Evolutionary conservation across 139 green algal species (phyloP).

Genomic region (Micromonas commoda): DNA sequence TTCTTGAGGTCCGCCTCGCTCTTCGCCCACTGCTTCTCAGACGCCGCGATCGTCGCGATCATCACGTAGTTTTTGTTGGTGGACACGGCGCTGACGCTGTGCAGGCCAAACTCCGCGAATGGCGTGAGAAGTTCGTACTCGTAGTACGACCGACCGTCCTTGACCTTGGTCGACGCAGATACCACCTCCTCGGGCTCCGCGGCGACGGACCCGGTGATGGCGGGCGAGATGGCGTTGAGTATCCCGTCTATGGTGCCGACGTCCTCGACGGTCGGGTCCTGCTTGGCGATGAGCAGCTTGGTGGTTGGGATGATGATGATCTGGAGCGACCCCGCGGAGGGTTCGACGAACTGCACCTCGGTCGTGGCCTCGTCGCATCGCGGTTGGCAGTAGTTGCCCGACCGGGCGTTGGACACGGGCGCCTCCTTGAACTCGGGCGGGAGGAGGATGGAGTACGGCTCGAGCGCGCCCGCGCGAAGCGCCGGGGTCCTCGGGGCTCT

Average conservation of each 20-base stretch:
- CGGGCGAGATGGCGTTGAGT: background rate
- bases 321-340: background rate
- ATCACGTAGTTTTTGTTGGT: constrained; percentile 17
- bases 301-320: constrained; percentile 14
- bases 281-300: constrained; percentile 12
- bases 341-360: background rate
- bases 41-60: constrained; percentile 2
- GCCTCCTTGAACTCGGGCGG: background rate
- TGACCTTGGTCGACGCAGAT: background rate
- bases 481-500: background rate
- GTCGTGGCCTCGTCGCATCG: constrained; percentile 19
- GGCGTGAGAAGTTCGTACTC: constrained; percentile 15
- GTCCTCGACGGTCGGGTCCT: background rate
- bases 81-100: background rate
- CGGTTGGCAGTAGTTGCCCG: constrained; percentile 18
- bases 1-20: background rate
- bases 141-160: background rate
- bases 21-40: constrained; percentile 8
- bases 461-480: background rate
- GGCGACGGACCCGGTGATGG: constrained; percentile 11
- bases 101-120: constrained; percentile 3
- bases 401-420: background rate
- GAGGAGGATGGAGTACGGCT: background rate
- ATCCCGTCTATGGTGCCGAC: background rate
- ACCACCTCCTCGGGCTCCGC: constrained; percentile 2